Conservation (phyloP, 108 stramenopile species). For the Parmales sp. region DNA sequence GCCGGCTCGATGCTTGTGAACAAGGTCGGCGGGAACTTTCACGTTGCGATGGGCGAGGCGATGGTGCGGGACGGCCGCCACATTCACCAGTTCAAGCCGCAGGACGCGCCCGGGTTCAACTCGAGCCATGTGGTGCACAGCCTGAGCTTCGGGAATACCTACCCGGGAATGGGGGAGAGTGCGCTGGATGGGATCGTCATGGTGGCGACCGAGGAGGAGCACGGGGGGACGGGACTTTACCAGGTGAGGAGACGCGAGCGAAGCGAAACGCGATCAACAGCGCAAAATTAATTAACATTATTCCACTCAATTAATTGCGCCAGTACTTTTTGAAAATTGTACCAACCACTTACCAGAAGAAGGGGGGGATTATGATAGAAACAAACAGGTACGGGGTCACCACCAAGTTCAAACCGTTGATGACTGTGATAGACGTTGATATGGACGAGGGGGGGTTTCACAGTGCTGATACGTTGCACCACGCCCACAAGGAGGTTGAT, state of each 20-base stretch:
- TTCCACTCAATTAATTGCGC: too few relatives aligned
- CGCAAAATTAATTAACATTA: too few relatives aligned
- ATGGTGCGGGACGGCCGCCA: slow-evolving; percentile 83
- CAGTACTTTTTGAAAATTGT: slow-evolving; percentile 93
- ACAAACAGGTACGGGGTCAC: slow-evolving; percentile 59
- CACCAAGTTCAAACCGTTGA: slow-evolving; percentile 75
- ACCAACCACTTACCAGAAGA: slow-evolving; percentile 63
- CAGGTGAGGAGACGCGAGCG: too few relatives aligned
- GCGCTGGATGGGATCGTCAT: slow-evolving; percentile 58
- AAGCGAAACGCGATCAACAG: too few relatives aligned
- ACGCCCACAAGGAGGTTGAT: slow-evolving; percentile 38
- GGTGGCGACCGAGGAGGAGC: slow-evolving; percentile 53
- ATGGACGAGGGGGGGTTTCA: slow-evolving; percentile 14
- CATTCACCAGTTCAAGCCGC: slow-evolving; percentile 54
- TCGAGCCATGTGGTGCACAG: slow-evolving; percentile 82
- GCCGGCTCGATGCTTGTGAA: slow-evolving; percentile 83
- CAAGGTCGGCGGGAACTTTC: slow-evolving; percentile 92
- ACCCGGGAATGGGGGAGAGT: slow-evolving; percentile 34
- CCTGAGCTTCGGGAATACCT: slow-evolving; percentile 62
- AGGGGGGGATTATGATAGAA: slow-evolving; percentile 9
- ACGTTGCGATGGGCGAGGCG: slow-evolving; percentile 94
- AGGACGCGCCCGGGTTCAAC: slow-evolving; percentile 84
- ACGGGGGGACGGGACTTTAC: slow-evolving; percentile 68
- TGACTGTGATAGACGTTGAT: slow-evolving; percentile 51
- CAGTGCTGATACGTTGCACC: slow-evolving; percentile 16